Percentiles rank a stretch among this genome's conserved stretches.
phyloP scores from a whole-genome alignment of 768 basidiomycete genomes.

The Infundibulicybe gibba region DNA sequence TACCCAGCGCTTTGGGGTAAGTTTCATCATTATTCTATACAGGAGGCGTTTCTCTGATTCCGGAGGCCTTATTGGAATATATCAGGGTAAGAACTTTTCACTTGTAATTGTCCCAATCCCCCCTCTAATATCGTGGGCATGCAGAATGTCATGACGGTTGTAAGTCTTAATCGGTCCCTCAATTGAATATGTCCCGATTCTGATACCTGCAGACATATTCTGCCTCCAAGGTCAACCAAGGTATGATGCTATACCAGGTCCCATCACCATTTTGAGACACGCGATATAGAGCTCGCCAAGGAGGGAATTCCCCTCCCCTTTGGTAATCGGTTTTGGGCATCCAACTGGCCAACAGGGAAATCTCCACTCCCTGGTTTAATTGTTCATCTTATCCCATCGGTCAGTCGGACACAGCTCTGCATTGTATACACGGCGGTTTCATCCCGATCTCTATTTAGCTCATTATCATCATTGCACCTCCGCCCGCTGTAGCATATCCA shows the following conservation, averaged over 20 bases:
- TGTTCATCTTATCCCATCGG: constrained; percentile 52
- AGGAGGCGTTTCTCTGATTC: too few species aligned
- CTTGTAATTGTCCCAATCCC: too few species aligned
- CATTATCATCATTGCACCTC: constrained; percentile 29
- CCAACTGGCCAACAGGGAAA: constrained; percentile 58
- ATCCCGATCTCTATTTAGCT: too few species aligned
- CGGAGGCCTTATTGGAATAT: too few species aligned
- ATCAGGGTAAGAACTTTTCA: too few species aligned
- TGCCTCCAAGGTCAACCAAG: constrained; percentile 50
- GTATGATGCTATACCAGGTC: constrained; percentile 11
- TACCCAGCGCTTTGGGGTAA: constrained; percentile 16
- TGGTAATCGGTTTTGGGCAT: constrained; percentile 57
- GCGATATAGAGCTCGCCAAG: constrained; percentile 48
- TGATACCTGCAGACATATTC: constrained; percentile 39
- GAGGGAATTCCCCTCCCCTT: constrained; percentile 61
- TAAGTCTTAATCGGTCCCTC: too few species aligned
- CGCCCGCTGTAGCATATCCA: constrained; percentile 49
- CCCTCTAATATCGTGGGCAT: too few species aligned
- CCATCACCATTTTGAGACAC: not conserved
- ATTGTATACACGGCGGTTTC: too few species aligned
- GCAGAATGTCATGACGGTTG: too few species aligned
- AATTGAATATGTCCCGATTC: not conserved
- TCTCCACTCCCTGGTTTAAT: constrained; percentile 55
- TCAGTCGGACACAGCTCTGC: too few species aligned
- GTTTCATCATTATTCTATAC: not conserved